Evolutionary conservation across 768 basidiomycete species (phyloP).

Genomic region (Cystobasidium onofrii): DNA sequence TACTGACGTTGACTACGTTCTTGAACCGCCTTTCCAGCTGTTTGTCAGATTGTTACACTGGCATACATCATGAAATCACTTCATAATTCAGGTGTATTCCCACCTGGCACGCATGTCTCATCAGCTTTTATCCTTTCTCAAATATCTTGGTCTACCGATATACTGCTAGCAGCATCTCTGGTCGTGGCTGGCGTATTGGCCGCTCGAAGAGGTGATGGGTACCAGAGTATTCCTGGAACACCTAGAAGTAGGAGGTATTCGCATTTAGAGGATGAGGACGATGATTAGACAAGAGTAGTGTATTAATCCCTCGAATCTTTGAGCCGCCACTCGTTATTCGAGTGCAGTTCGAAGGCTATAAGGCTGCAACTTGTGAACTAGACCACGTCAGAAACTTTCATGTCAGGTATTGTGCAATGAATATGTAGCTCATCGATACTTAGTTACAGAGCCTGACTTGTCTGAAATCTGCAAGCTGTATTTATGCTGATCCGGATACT

Average conservation of each 20-base stretch:
- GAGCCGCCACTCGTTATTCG: no score
- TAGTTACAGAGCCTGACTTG: no score
- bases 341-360: no score
- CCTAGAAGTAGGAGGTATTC: not conserved
- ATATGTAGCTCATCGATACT: no score
- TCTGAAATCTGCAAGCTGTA: no score
- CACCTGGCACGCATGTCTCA: not conserved
- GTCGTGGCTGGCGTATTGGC: not conserved
- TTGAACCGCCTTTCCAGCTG: not conserved
- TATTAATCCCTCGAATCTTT: no score
- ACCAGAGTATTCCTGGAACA: not conserved
- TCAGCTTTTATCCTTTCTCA: slow-evolving; percentile 10
- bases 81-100: slow-evolving; percentile 1
- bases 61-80: not conserved
- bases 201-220: not conserved
- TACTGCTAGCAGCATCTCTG: not conserved
- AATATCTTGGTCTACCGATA: slow-evolving; percentile 6
- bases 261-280: not conserved
- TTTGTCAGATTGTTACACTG: slow-evolving; percentile 2
- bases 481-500: no score
- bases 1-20: not conserved
- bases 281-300: not conserved
- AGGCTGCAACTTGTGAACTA: no score
- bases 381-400: no score
- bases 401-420: no score